Evolutionary conservation across 306 rosid species (phyloP), one percentile per base, ranked within the genome.

Genomic region (Hippophae rhamnoides): DNA sequence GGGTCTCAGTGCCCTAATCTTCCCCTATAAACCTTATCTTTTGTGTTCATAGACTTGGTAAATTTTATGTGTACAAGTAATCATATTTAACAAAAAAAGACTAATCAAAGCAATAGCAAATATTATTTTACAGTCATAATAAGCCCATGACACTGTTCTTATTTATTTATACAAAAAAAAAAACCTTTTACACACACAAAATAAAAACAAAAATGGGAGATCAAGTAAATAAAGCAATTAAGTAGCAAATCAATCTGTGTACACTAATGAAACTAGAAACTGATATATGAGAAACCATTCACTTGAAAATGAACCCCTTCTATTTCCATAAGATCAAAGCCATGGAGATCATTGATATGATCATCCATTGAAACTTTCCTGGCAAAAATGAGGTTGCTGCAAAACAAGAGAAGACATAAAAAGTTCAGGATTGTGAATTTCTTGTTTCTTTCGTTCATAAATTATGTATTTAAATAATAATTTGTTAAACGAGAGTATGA

Each of bases 301-400:
- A 7, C 50, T 46, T 56, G 10, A 58, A 49, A 11, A 1, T 51
- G 5, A 3, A 6, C 10, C n/a, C 47, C 41, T 64, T 25, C 72
- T 79, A 78, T 64, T 63, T 79, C 82, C 81, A 77, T 76, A 84
- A 41, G 42, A 65, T 72, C 76, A 80, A 23, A 18, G 81, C 83
- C 26, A 73, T 54, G 0, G 80, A 76, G 55, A 83, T 63, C 77
- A 81, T 56, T 72, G 75, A 44, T 63, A 75, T 55, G 53, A 68
- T 67, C 31, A 74, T 63, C 86, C 82, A 65, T 41, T 69, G 71
- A 61, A 79, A 65, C 46, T 78, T 76, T 69, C 89, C 82, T 44
- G 67, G 75, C 25, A 78, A 38, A 7, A 64, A 69, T n/a, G 79
- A 74, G 49, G 62, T 67, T 55, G 78, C 97, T 81, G 85, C 13